A percentile compares a stretch with the other conserved stretches of the same genome.
These are phyloP conservation scores for Heterobasidion parviporum DNA, from an alignment of 1,284 basidiomycete genomes.

Conservation along the genomic window DNA sequence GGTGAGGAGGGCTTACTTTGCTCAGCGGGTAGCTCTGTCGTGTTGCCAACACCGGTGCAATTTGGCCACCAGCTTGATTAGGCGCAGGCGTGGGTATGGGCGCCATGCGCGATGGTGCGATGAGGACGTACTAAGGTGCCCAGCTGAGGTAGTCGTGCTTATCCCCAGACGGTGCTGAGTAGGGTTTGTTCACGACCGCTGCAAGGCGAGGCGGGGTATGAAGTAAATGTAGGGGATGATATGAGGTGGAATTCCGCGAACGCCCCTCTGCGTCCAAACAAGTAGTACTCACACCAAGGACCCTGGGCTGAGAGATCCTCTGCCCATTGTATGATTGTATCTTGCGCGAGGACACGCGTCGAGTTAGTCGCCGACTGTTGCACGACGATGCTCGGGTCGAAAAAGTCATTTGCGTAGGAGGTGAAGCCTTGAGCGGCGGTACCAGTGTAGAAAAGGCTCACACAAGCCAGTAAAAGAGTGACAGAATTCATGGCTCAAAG, in stretches of 20 bases:
- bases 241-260: neutral
- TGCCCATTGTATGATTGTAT: conserved; percentile 37
- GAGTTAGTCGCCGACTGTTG: conserved; percentile 27
- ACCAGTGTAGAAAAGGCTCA: conserved; percentile 9
- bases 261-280: conserved; percentile 1
- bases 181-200: conserved; percentile 27
- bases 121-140: conserved; percentile 41
- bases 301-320: conserved; percentile 29
- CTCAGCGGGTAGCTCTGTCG: conserved; percentile 35
- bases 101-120: neutral
- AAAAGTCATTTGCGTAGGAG: conserved; percentile 46
- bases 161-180: conserved; percentile 34
- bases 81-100: neutral
- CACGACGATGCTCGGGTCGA: conserved; percentile 41
- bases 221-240: too few species aligned
- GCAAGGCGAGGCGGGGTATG: neutral
- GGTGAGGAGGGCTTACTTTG: conserved; percentile 26
- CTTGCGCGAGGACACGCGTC: conserved; percentile 33
- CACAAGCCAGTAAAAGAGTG: conserved; percentile 3
- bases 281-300: conserved; percentile 39
- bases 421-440: conserved; percentile 15
- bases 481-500: too few species aligned
- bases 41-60: conserved; percentile 31
- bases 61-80: conserved; percentile 48
- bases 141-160: conserved; percentile 45